Percentiles rank a stretch among this genome's conserved stretches.
These are phyloP conservation scores for Letharia lupina DNA, from an alignment of 495 filamentous ascomycete species.

Conservation along the genomic window DNA sequence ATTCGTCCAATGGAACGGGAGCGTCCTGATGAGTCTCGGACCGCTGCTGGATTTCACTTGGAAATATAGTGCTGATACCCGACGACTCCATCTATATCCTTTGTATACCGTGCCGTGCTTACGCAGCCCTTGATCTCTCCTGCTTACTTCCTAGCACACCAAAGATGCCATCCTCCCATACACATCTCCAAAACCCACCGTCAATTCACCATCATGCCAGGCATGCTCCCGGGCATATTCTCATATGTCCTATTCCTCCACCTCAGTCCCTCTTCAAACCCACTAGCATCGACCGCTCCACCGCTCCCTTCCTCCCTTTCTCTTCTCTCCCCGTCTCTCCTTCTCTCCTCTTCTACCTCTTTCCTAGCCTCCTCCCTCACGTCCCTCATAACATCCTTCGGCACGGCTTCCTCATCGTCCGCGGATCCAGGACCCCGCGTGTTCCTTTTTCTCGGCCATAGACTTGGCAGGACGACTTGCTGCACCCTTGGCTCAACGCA, in stretches of 20 bases:
- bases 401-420: slow-evolving; percentile 16
- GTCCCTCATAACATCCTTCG: slow-evolving; percentile 17
- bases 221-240: slow-evolving; percentile 26
- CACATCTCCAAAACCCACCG: no score
- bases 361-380: slow-evolving; percentile 20
- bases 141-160: no score
- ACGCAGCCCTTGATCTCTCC: no score
- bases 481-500: slow-evolving; percentile 94
- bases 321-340: slow-evolving; percentile 14
- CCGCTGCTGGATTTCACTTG: no score
- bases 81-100: no score
- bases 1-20: no score
- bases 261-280: slow-evolving; percentile 25
- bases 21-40: no score
- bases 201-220: slow-evolving; percentile 24
- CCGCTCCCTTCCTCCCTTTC: slow-evolving; percentile 8
- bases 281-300: slow-evolving; percentile 12
- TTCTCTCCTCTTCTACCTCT: slow-evolving; percentile 21
- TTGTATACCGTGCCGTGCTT: no score
- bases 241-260: slow-evolving; percentile 24
- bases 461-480: slow-evolving; percentile 82
- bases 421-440: slow-evolving; percentile 46
- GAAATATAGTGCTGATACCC: no score
- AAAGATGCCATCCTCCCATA: no score
- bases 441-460: slow-evolving; percentile 88